Conservation (phyloP, 2,329 filamentous ascomycete species). For the Pseudocercospora vitis region DNA sequence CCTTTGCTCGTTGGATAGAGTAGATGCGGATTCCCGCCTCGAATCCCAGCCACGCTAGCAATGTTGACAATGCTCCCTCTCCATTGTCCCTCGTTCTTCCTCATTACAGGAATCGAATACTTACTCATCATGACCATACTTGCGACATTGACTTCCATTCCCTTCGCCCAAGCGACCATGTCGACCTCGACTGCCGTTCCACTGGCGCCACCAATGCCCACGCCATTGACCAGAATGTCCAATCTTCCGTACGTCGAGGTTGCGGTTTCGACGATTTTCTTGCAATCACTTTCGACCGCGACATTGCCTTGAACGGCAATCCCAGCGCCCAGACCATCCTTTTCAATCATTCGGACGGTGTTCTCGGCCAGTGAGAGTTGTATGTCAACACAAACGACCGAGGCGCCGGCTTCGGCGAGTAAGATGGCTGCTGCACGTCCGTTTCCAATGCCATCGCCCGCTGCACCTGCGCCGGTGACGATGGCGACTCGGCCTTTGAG, state of each 20-base stretch:
- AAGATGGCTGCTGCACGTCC: slow-evolving; percentile 60
- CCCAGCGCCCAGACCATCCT: slow-evolving; percentile 42
- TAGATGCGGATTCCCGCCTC: slow-evolving; percentile 55
- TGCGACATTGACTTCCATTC: slow-evolving; percentile 62
- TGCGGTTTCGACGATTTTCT: slow-evolving; percentile 43
- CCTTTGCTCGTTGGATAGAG: slow-evolving; percentile 57
- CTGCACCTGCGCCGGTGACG: slow-evolving; percentile 60
- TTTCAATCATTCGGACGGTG: slow-evolving; percentile 56
- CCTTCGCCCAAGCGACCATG: slow-evolving; percentile 57
- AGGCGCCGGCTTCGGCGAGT: slow-evolving; percentile 59
- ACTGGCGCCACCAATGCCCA: slow-evolving; percentile 59
- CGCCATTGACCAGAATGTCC: slow-evolving; percentile 65
- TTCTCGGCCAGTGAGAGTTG: slow-evolving; percentile 51
- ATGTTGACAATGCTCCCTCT: slow-evolving; percentile 62
- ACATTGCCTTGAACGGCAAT: slow-evolving; percentile 55
- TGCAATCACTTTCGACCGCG: slow-evolving; percentile 55
- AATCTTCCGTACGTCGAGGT: slow-evolving; percentile 55
- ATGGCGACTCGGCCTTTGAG: slow-evolving; percentile 52
- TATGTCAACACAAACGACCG: slow-evolving; percentile 60
- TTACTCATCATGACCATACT: slow-evolving; percentile 67
- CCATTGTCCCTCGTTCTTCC: slow-evolving; percentile 50
- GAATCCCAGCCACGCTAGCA: slow-evolving; percentile 60
- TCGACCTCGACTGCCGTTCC: slow-evolving; percentile 64
- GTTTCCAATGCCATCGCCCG: slow-evolving; percentile 61
- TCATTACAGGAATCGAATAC: slow-evolving; percentile 62